These are phyloP conservation scores for Exophiala viscosa DNA, from an alignment of 2,329 filamentous ascomycete species.

Conservation along the genomic window DNA sequence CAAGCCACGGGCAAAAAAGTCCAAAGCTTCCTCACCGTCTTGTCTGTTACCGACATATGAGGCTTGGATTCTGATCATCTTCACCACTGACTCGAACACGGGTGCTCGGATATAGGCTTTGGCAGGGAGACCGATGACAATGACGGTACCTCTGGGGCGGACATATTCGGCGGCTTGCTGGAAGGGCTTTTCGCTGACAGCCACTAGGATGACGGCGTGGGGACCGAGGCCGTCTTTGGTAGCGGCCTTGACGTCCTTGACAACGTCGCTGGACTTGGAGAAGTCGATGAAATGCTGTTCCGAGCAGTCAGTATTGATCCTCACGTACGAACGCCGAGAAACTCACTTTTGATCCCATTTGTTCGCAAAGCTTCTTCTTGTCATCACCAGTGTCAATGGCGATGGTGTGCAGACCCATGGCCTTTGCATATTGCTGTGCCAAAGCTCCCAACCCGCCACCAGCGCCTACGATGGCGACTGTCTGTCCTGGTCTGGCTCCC, in stretches of 20 bases:
- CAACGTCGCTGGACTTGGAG: slow-evolving; percentile 67
- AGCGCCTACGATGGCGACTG: slow-evolving; percentile 79
- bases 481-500: slow-evolving; percentile 67
- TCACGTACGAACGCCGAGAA: background rate
- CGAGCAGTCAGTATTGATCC: slow-evolving; percentile 12
- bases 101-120: slow-evolving; percentile 75
- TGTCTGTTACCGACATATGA: slow-evolving; percentile 90
- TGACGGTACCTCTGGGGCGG: slow-evolving; percentile 73
- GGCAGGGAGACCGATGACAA: slow-evolving; percentile 85
- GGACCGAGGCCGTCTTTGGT: slow-evolving; percentile 79
- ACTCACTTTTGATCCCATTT: slow-evolving; percentile 61
- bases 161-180: slow-evolving; percentile 90
- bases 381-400: slow-evolving; percentile 81
- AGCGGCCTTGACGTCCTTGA: slow-evolving; percentile 76
- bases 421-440: slow-evolving; percentile 82
- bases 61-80: slow-evolving; percentile 89
- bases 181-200: slow-evolving; percentile 87
- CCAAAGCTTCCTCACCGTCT: slow-evolving; percentile 82
- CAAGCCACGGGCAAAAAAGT: slow-evolving; percentile 79
- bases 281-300: slow-evolving; percentile 72
- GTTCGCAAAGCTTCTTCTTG: slow-evolving; percentile 64
- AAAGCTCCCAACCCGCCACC: slow-evolving; percentile 77
- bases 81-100: slow-evolving; percentile 82
- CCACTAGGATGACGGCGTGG: slow-evolving; percentile 81
- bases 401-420: slow-evolving; percentile 78